phyloP scores from a whole-genome alignment of 1,284 basidiomycete species.

The Papiliotrema nemorosa region DNA sequence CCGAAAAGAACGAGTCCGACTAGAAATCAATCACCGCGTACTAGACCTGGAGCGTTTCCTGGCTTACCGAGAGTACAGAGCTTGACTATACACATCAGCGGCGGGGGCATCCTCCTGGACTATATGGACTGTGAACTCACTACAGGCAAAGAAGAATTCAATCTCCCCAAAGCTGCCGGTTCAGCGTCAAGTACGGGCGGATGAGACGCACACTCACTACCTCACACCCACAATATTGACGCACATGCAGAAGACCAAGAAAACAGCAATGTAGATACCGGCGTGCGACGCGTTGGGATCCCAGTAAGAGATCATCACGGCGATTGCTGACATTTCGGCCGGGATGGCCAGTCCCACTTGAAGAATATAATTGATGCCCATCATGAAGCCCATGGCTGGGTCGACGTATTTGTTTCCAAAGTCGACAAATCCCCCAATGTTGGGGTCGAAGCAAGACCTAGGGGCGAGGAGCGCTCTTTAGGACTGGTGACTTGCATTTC shows the following conservation, averaged over 20 bases:
- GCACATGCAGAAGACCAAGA: slow-evolving; percentile 45
- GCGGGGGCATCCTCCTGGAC: too few relatives aligned
- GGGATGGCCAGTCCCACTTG: neutral
- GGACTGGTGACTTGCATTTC: too few relatives aligned
- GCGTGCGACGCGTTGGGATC: slow-evolving; percentile 35
- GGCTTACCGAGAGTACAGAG: too few relatives aligned
- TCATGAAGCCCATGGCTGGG: slow-evolving; percentile 17
- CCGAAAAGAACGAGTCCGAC: slow-evolving; percentile 55
- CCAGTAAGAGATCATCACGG: slow-evolving; percentile 29
- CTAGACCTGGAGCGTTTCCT: too few relatives aligned
- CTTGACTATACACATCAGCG: too few relatives aligned
- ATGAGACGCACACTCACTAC: too few relatives aligned
- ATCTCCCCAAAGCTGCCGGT: slow-evolving; percentile 48
- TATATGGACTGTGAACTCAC: too few relatives aligned
- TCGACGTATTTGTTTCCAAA: slow-evolving; percentile 22
- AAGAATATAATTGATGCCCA: slow-evolving; percentile 21
- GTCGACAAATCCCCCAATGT: slow-evolving; percentile 19
- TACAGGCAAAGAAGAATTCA: slow-evolving; percentile 38
- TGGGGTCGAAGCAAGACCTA: slow-evolving; percentile 14
- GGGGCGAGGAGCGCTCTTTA: neutral
- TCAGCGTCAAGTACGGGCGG: too few relatives aligned
- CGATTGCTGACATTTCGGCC: neutral
- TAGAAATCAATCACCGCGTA: too few relatives aligned
- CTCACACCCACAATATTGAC: slow-evolving; percentile 51
- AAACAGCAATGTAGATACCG: slow-evolving; percentile 50